Evolutionary conservation across 2,329 filamentous ascomycete species (phyloP), one percentile per base, ranked within the genome.

Genomic region (Botryotinia globosa): DNA sequence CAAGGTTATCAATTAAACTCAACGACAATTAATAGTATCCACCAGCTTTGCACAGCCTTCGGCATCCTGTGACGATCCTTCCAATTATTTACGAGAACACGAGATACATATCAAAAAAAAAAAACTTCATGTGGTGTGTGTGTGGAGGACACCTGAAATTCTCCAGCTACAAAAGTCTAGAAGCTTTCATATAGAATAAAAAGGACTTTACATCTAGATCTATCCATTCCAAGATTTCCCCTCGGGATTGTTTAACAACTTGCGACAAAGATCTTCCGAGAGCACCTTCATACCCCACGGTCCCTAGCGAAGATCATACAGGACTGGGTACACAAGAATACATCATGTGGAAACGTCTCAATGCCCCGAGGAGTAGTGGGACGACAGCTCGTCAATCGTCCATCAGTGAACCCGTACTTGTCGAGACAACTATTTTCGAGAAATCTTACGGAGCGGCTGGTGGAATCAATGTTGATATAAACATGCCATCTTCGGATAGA

Each of bases 331-430:
- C 71, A 72, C 63, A 56, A 71, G 20, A 56, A 66, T 59, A 45
- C 78, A 82, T 74, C n/a, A 87, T 89, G 87, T 88, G 86, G 86
- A 86, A 87, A 79, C 85, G 85, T 77, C 80, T 87, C 77, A 81
- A 85, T 79, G 32, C 48, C 37, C 39, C 69, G 14, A 72, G 45
- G 44, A 67, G 39, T 69, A 44, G 39, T 78, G 75, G 84, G 80
- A 78, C 83, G 71, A 76, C 75, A 54, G 58, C 75, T 22, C 78
- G 76, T 18, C 77, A 84, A 73, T 83, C 82, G 64, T 78, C 80
- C 29, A 84, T 84, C 75, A 82, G 83, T 72, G 83, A 82, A 77
- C 83, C 85, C 48, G 82, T 83, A 62, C 80, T 85, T 69, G 78
- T 84, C 76, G 81, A 84, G 77, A 84, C 83, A 37, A 83, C 82